These are phyloP conservation scores for Lagenidium sp. DNA, from an alignment of 352 stramenopile species.

Conservation along the genomic window DNA sequence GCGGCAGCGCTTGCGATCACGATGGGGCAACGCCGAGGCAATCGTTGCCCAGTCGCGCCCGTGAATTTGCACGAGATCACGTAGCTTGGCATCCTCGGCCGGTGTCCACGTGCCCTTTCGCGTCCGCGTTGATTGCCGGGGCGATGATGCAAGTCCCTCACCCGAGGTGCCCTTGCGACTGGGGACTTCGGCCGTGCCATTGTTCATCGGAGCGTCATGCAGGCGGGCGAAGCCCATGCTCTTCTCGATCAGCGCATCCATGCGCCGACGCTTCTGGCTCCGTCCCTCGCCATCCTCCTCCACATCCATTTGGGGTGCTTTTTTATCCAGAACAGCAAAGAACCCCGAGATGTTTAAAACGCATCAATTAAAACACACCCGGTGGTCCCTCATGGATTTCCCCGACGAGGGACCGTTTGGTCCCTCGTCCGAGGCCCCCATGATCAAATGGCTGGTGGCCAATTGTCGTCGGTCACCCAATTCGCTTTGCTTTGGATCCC, in stretches of 20 bases:
- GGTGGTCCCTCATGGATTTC: too few species aligned
- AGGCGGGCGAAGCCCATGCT: conserved; percentile 10
- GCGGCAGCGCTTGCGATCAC: conserved; percentile 58
- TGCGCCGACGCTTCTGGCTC: conserved; percentile 37
- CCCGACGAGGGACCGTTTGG: too few species aligned
- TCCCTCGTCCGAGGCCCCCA: too few species aligned
- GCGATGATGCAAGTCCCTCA: conserved; percentile 1
- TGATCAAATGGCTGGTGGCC: too few species aligned
- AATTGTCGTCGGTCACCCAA: too few species aligned
- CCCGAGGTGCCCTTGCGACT: too few species aligned
- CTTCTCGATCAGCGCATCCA: conserved; percentile 44
- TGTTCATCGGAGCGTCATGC: too few species aligned
- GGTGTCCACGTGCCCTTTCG: conserved; percentile 26
- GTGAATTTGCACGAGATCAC: conserved; percentile 23
- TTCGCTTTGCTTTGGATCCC: too few species aligned
- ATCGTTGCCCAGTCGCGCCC: conserved; percentile 33
- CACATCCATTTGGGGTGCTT: not conserved
- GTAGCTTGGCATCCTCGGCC: conserved; percentile 35
- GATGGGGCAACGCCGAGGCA: conserved; percentile 22
- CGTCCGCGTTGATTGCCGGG: not conserved
- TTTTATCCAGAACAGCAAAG: too few species aligned
- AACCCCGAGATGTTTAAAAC: too few species aligned
- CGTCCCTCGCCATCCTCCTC: not conserved
- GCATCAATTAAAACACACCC: too few species aligned
- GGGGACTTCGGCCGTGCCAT: too few species aligned